A percentile compares a stretch with the other conserved stretches of the same genome.
Conservation (phyloP, 1,284 basidiomycete genomes). For the Tilletiaria anomala region DNA sequence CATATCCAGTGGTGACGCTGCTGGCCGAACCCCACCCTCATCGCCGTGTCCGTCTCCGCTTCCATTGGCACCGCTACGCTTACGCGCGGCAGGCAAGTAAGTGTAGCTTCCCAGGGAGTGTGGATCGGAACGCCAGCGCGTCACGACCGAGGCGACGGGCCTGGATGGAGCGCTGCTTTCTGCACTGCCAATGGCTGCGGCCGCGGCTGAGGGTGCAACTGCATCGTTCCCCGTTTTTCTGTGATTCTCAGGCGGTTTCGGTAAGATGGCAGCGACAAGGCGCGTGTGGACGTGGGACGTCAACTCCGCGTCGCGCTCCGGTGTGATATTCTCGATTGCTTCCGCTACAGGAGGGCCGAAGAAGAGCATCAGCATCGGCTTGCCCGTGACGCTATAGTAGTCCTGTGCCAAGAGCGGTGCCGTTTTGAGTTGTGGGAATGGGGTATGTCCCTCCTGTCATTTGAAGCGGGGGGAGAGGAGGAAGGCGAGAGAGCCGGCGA, state of each 20-base stretch:
- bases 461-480: too few species aligned
- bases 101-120: background rate
- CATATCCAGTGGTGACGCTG: constrained; percentile 46
- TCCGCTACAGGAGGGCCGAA: background rate
- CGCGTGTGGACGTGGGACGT: background rate
- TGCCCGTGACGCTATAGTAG: background rate
- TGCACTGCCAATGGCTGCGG: background rate
- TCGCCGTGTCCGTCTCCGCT: too few species aligned
- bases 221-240: too few species aligned
- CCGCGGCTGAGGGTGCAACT: too few species aligned
- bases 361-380: background rate
- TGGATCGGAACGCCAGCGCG: background rate
- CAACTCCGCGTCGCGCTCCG: background rate
- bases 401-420: too few species aligned
- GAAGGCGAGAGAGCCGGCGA: too few species aligned
- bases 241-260: too few species aligned
- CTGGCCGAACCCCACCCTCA: too few species aligned
- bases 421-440: too few species aligned
- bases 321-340: background rate
- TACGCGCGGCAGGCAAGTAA: background rate
- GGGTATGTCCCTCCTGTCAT: too few species aligned
- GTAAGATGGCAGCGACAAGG: background rate
- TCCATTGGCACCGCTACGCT: background rate
- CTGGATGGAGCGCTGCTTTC: background rate
- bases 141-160: background rate